A percentile compares a stretch with the other conserved stretches of the same genome.
Conservation (phyloP, 2,329 filamentous ascomycete genomes). For the Aspergillus sp. region DNA sequence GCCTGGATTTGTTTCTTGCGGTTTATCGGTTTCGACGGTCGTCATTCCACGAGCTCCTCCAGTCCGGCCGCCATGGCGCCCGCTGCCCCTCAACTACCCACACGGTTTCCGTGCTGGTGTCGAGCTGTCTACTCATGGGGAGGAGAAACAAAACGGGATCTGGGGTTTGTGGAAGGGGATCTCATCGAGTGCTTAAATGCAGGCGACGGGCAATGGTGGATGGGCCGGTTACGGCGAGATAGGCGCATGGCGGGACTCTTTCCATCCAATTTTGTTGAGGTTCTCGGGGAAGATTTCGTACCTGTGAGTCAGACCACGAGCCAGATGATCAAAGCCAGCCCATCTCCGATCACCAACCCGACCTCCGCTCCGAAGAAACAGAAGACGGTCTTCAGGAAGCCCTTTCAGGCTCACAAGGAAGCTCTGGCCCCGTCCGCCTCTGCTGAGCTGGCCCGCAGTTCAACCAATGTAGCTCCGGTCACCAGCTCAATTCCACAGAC, state of each 20-base stretch:
- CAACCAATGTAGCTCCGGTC: constrained; percentile 29
- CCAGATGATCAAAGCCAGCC: constrained; percentile 51
- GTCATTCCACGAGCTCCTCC: background rate
- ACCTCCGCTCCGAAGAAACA: constrained; percentile 53
- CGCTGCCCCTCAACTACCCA: constrained; percentile 55
- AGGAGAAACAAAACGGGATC: constrained; percentile 89
- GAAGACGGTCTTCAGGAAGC: constrained; percentile 58
- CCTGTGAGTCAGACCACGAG: constrained; percentile 53
- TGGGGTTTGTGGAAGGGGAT: constrained; percentile 96
- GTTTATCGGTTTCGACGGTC: no score
- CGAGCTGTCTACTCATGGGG: constrained; percentile 90
- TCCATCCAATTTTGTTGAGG: constrained; percentile 93
- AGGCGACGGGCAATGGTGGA: constrained; percentile 98
- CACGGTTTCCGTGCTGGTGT: constrained; percentile 85
- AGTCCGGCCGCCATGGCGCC: constrained; percentile 38
- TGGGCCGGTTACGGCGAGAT: constrained; percentile 83
- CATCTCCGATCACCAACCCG: constrained; percentile 37
- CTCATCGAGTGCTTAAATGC: constrained; percentile 97
- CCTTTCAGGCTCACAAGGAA: constrained; percentile 59
- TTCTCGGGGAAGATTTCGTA: constrained; percentile 79
- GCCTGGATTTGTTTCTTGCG: no score
- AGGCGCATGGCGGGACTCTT: constrained; percentile 88
- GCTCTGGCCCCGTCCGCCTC: constrained; percentile 33
- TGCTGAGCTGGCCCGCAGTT: constrained; percentile 26
- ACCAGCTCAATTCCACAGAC: constrained; percentile 31